phyloP scores from a whole-genome alignment of 108 stramenopile species.

The Seminavis robusta region DNA sequence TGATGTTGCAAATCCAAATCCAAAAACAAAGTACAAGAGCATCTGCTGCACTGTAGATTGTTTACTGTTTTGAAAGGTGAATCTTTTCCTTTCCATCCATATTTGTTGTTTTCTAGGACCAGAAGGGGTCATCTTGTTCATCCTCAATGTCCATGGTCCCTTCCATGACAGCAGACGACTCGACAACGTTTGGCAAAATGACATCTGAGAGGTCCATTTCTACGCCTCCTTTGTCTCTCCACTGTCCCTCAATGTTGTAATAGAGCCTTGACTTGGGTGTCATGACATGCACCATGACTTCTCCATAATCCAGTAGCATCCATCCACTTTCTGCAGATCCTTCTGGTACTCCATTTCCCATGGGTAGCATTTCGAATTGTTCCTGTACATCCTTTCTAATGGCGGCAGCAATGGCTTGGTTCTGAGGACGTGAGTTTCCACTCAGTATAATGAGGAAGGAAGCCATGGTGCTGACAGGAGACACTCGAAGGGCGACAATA shows the following conservation, averaged over 20 bases:
- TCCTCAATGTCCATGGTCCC: conserved; percentile 20
- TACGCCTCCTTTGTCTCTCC: conserved; percentile 68
- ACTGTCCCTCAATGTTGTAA: conserved; percentile 89
- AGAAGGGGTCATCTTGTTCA: conserved; percentile 77
- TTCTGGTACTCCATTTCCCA: conserved; percentile 76
- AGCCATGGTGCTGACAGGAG: conserved; percentile 63
- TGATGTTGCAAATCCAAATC: no score
- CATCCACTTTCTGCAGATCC: conserved; percentile 89
- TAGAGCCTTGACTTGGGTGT: conserved; percentile 83
- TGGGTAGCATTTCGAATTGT: conserved; percentile 32
- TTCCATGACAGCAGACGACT: conserved; percentile 3
- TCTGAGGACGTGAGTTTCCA: conserved; percentile 90
- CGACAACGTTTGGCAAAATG: conserved; percentile 33
- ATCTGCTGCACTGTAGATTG: no score
- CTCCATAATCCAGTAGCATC: conserved; percentile 91
- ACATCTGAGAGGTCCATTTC: conserved; percentile 64
- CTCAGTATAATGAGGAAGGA: conserved; percentile 72
- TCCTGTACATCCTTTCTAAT: conserved; percentile 77
- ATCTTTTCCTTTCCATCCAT: no score
- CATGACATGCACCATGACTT: conserved; percentile 92
- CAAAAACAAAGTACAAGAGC: no score
- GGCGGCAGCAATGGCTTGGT: conserved; percentile 88
- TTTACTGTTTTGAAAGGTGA: no score
- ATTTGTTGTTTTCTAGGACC: no score
- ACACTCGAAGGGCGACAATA: conserved; percentile 80